Percentiles rank a stretch among this genome's conserved stretches.
These are phyloP conservation scores for Claviceps citrina DNA, from an alignment of 2,329 filamentous ascomycete species.

Conservation along the genomic window DNA sequence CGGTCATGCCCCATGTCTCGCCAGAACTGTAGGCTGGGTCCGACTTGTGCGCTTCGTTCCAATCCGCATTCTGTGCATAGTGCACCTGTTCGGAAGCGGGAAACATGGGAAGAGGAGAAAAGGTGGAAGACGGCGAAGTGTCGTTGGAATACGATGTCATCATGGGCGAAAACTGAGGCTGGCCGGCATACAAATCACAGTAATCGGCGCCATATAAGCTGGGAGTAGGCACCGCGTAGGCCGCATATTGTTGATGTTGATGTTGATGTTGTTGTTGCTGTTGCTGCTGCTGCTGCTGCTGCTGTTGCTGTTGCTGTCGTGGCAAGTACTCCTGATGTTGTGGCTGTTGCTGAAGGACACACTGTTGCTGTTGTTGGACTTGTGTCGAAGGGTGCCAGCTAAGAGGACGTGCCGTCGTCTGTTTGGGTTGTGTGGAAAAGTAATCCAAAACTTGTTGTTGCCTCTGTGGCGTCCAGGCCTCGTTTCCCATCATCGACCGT, in stretches of 20 bases:
- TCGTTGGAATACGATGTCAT: constrained; percentile 41
- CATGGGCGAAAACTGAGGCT: constrained; percentile 34
- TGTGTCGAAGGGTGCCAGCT: constrained; percentile 62
- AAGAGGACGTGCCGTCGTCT: constrained; percentile 18
- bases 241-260: constrained; percentile 18
- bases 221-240: constrained; percentile 25
- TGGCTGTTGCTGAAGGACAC: neutral
- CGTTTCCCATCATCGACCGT: constrained; percentile 40
- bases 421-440: constrained; percentile 8
- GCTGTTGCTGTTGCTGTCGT: constrained; percentile 19
- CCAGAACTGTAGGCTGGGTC: constrained; percentile 14
- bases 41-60: constrained; percentile 19
- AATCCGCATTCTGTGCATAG: constrained; percentile 25
- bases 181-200: constrained; percentile 25
- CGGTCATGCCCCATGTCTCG: constrained; percentile 11
- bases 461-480: constrained; percentile 25
- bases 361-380: constrained; percentile 14
- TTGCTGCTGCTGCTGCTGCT: constrained; percentile 20
- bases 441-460: constrained; percentile 31
- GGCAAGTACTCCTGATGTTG: neutral
- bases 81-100: constrained; percentile 22
- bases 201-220: constrained; percentile 22
- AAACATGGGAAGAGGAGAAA: constrained; percentile 37
- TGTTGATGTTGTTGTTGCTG: constrained; percentile 20
- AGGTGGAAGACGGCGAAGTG: constrained; percentile 38